phyloP scores from a whole-genome alignment of 2,329 filamentous ascomycete species.

The Aspergillus carbonarius region DNA sequence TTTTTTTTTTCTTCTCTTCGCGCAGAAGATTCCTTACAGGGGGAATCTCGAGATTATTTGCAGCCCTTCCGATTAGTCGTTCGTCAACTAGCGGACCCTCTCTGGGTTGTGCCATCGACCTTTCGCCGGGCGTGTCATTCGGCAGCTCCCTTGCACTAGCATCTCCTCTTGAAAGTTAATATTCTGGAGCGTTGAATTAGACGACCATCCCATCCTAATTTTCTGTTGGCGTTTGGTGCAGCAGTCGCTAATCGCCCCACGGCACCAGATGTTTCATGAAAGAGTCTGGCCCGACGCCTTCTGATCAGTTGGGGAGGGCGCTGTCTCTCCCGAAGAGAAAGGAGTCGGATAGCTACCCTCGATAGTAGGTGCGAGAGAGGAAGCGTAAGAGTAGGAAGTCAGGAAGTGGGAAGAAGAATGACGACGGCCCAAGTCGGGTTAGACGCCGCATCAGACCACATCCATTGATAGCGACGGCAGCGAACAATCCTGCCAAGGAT shows the following conservation, averaged over 20 bases:
- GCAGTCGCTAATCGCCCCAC: background rate
- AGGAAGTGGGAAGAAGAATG: too few species aligned
- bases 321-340: background rate
- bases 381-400: too few species aligned
- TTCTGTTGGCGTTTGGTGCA: background rate
- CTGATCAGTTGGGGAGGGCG: background rate
- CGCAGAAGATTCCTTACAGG: background rate
- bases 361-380: too few species aligned
- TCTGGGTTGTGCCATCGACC: background rate
- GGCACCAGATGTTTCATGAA: background rate
- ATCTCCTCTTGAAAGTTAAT: background rate
- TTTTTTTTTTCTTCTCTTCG: background rate
- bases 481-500: constrained; percentile 1
- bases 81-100: background rate
- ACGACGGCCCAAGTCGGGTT: background rate
- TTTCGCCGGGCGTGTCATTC: constrained; percentile 1
- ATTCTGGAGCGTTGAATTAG: background rate
- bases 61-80: background rate
- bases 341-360: too few species aligned
- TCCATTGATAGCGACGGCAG: background rate
- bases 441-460: constrained; percentile 1
- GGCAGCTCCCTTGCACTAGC: constrained; percentile 5
- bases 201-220: background rate
- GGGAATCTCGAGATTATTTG: background rate
- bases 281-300: background rate